Evolutionary conservation across 2,329 filamentous ascomycete genomes (phyloP).

Genomic region (Fusarium robinianum): DNA sequence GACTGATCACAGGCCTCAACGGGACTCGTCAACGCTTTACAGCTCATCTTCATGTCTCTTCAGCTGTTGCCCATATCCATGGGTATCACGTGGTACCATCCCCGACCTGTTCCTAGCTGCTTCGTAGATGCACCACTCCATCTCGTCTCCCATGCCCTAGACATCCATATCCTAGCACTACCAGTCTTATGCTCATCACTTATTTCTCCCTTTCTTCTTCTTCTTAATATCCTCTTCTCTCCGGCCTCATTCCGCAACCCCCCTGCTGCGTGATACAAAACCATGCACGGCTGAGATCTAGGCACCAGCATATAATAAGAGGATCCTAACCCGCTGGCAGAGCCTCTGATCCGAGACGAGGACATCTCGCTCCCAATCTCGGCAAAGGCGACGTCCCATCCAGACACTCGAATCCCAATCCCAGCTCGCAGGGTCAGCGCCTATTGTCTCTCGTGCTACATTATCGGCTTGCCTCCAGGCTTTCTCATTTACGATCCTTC

Average conservation of each 20-base stretch:
- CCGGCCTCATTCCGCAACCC: no score
- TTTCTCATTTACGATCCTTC: no score
- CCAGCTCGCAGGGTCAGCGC: no score
- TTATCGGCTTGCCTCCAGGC: no score
- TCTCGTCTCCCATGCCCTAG: no score
- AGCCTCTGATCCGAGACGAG: slow-evolving; percentile 5
- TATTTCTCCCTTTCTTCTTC: no score
- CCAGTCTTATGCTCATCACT: no score
- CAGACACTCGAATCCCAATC: not conserved
- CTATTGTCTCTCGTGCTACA: no score
- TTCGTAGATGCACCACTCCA: no score
- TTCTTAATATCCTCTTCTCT: no score
- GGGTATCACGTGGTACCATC: slow-evolving; percentile 26
- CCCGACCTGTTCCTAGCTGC: slow-evolving; percentile 13
- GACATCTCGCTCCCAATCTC: not conserved
- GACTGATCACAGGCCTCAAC: slow-evolving; percentile 1
- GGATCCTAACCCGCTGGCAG: slow-evolving; percentile 1
- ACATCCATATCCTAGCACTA: no score
- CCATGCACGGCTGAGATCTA: not conserved
- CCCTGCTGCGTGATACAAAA: not conserved
- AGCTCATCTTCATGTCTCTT: slow-evolving; percentile 2
- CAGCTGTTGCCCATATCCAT: slow-evolving; percentile 8
- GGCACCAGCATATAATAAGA: not conserved
- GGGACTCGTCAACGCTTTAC: not conserved
- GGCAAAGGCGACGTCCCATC: not conserved